These are phyloP conservation scores for Viola odorata DNA, from an alignment of 345 rosid species.

Conservation along the genomic window DNA sequence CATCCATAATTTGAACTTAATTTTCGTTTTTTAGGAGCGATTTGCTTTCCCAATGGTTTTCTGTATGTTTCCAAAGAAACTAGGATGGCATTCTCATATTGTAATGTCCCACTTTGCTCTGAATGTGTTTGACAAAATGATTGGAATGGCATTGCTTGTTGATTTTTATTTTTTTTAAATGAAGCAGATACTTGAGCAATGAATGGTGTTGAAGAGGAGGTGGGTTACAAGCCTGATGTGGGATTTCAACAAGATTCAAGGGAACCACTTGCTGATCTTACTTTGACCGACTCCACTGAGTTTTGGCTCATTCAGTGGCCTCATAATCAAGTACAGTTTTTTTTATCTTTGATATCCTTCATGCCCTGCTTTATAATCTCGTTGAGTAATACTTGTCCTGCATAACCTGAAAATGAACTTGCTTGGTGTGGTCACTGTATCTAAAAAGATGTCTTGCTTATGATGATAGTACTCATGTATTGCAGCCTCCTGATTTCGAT, in stretches of 20 bases:
- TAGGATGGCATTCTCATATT: too few species aligned
- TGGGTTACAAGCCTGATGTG: slow-evolving; percentile 35
- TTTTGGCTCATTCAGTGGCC: slow-evolving; percentile 90
- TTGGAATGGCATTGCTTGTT: not conserved
- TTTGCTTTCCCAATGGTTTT: too few species aligned
- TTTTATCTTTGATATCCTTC: not conserved
- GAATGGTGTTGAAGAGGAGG: slow-evolving; percentile 14
- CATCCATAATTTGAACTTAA: too few species aligned
- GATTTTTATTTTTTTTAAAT: too few species aligned
- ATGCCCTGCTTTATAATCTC: too few species aligned
- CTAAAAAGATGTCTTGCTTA: not conserved
- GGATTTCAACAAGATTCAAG: slow-evolving; percentile 36
- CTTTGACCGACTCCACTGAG: slow-evolving; percentile 37
- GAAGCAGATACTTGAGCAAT: slow-evolving; percentile 7
- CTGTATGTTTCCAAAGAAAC: too few species aligned
- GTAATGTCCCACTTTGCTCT: too few species aligned
- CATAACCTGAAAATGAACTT: too few species aligned
- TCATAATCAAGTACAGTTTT: slow-evolving; percentile 36
- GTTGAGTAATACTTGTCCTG: too few species aligned
- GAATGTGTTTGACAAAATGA: not conserved
- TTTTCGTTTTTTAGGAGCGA: too few species aligned
- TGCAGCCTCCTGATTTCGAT: slow-evolving; percentile 57
- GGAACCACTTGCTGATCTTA: slow-evolving; percentile 39
- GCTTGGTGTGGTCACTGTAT: too few species aligned
- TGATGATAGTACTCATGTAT: not conserved